Conservation (phyloP, 2,329 filamentous ascomycete species). For the Colletotrichum abscissum region DNA sequence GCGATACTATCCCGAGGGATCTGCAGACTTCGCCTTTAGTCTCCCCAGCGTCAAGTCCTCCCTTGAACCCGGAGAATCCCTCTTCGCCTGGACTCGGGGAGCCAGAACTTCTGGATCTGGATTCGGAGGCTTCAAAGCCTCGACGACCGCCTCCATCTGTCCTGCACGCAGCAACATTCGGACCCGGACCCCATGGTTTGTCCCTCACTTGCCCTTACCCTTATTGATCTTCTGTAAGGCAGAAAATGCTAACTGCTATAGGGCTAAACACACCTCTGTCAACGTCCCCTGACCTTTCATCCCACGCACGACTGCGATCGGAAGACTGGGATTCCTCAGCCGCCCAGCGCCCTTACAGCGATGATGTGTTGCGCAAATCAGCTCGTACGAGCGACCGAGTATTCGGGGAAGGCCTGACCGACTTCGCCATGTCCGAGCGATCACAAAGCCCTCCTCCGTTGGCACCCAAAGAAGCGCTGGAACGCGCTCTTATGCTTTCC, state of each 20-base stretch:
- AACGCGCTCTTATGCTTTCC: slow-evolving; percentile 85
- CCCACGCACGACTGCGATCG: slow-evolving; percentile 56
- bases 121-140: slow-evolving; percentile 55
- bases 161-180: slow-evolving; percentile 47
- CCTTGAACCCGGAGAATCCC: slow-evolving; percentile 62
- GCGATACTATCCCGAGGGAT: slow-evolving; percentile 89
- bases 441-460: slow-evolving; percentile 84
- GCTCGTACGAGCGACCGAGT: slow-evolving; percentile 52
- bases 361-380: slow-evolving; percentile 63
- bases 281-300: slow-evolving; percentile 61
- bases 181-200: slow-evolving; percentile 46
- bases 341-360: slow-evolving; percentile 61
- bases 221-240: neutral
- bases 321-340: slow-evolving; percentile 61
- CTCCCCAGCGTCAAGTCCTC: slow-evolving; percentile 88
- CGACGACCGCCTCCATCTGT: slow-evolving; percentile 59
- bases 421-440: slow-evolving; percentile 61
- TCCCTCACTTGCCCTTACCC: neutral
- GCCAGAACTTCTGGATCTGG: slow-evolving; percentile 76
- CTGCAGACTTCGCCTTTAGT: slow-evolving; percentile 95
- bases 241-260: slow-evolving; percentile 38
- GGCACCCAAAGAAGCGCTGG: slow-evolving; percentile 79
- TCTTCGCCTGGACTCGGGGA: slow-evolving; percentile 67
- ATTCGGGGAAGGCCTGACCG: slow-evolving; percentile 48
- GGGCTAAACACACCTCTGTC: slow-evolving; percentile 65